Base-by-base conservation (phyloP, 169 alveolate genomes). In the Babesia sp. region DNA sequence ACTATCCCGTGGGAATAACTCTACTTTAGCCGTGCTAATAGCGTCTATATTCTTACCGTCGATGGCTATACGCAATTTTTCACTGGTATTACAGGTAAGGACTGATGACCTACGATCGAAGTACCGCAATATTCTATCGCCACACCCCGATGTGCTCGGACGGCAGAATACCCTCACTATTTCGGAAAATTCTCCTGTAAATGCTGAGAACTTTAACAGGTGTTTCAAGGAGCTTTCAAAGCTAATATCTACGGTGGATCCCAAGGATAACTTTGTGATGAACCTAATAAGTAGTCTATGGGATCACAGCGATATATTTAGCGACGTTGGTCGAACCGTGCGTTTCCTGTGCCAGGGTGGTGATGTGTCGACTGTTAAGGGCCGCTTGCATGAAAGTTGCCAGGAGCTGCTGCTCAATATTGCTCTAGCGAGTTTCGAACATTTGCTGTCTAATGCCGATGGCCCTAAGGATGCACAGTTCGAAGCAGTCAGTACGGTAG, bases 391-490 rank as follows among this genome's bases (percentile, higher is more conserved):
- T 22, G 79, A 34, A 58, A 24, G 37, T 16, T 0, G 45, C 29
- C 79, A 69, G 70, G 29, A 69, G 58, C 29, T 57, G 57, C 57
- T 69, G 60, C 70, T 69, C 26, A 16, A 69, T 33, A 69, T 69
- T 6, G 33, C 70, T 20, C 51, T 51, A 0, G 67, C 70, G 20
- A 69, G 79, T 31, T 36, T 69, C 22, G 79, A 69, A 6, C 67
- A 55, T 33, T 14, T 51, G 76, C n/a, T 51, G 16, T 14, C 9
- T 24, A 51, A 11, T 6, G 31, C 53, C 29, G 20, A 16, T 24
- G 56, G 56, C 18, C 18, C 18, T 6, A 28, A n/a, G 64, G 70
- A 69, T 16, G 16, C 16, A 14, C 70, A 28, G 34, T 5, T 41
- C 28, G 70, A 57, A 8, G 79, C 58, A 2, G 79, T 69, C 7